Base-by-base conservation (phyloP, 1,139 yeast species). In the Yamadazyma pseudoaaseri region DNA sequence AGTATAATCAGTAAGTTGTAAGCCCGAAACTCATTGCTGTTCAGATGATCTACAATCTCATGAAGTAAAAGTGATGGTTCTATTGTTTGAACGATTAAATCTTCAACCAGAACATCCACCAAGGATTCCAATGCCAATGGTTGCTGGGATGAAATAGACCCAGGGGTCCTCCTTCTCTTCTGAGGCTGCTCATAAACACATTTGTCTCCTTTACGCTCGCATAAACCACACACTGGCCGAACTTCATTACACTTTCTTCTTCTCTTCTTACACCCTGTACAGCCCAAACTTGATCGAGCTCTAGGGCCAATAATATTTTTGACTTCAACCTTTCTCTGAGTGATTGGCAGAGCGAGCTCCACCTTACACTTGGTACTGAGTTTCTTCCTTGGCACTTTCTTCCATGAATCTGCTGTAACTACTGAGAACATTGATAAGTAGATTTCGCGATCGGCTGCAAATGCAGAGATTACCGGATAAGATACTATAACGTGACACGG, bases 211-310 rank as follows among this genome's bases (percentile, higher is more conserved):
- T 54, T 45, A 8, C 36, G 30, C 15, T 33, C 36, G 36, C 65
- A 59, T 18, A 45, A 45, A 4, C 51, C 48, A 42, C 64, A 58
- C 4, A 32, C 28, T 2, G 64, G 64, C 31, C 45, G 48, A 3
- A 34, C 37, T 40, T 58, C 63, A 39, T 58, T 61, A 38, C 64
- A 58, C 34, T 56, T 57, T 35, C 54, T 46, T 36, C 48, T 46
- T 23, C 49, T 37, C 27, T 46, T 41, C 31, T 51, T 43, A 30
- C 56, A 51, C 11, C 32, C 38, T 13, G 41, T 13, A 35, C 56
- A 51, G 1, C 56, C 56, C 14, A 45, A 45, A 27, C 44, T 42
- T 7, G 54, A 49, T 28, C 56, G 32, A 26, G 41, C 34, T 12
- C 30, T 36, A 10, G 42, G 27, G 9, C 47, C 47, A 16, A 42